phyloP scores from a whole-genome alignment of 352 stramenopile species.

The Labyrinthula sp. region DNA sequence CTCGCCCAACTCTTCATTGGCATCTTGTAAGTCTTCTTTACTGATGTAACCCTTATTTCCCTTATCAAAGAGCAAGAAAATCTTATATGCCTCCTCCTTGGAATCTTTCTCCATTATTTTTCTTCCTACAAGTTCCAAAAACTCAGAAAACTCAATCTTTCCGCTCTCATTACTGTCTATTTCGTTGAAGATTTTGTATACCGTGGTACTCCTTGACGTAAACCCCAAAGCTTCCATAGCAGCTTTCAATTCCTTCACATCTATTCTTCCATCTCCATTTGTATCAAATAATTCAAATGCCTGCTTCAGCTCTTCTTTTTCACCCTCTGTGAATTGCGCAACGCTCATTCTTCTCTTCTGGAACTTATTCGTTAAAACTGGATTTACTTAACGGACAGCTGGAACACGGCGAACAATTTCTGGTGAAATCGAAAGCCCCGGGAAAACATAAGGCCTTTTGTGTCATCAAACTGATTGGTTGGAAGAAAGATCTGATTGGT shows the following conservation, averaged over 20 bases:
- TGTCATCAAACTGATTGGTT: too few species aligned
- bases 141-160: slow-evolving; percentile 65
- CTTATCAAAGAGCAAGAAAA: slow-evolving; percentile 83
- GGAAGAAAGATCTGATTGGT: too few species aligned
- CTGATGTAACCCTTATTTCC: slow-evolving; percentile 76
- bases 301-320: slow-evolving; percentile 78
- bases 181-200: slow-evolving; percentile 66
- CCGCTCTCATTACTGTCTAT: slow-evolving; percentile 71
- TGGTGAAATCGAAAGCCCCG: too few species aligned
- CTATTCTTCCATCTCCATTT: slow-evolving; percentile 60
- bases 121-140: slow-evolving; percentile 76
- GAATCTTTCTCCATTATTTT: slow-evolving; percentile 69
- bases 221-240: slow-evolving; percentile 76
- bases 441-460: too few species aligned
- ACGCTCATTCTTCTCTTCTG: too few species aligned
- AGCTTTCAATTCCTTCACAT: slow-evolving; percentile 73
- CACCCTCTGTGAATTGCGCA: too few species aligned
- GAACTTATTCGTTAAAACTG: too few species aligned
- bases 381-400: too few species aligned
- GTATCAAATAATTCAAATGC: slow-evolving; percentile 78
- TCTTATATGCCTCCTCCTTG: slow-evolving; percentile 68
- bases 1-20: slow-evolving; percentile 61
- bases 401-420: too few species aligned
- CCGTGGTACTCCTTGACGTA: slow-evolving; percentile 59
- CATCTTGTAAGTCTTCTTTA: slow-evolving; percentile 75